Base-by-base conservation (phyloP, 2,329 filamentous ascomycete species). In the Zalaria sp. region DNA sequence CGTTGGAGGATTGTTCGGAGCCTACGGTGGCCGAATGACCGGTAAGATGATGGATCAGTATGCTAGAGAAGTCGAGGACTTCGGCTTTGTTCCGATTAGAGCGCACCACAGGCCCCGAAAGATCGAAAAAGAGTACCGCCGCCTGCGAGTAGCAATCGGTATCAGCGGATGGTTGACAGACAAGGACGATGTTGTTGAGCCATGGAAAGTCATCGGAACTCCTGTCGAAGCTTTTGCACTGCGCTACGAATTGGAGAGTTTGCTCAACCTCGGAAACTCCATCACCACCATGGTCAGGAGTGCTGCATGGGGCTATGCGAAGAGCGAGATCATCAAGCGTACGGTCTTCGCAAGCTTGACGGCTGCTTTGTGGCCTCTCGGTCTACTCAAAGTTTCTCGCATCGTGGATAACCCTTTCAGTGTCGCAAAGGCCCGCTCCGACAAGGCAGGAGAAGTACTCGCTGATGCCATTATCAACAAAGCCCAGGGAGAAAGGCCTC, bases 31-130 rank as follows among this genome's bases (percentile, higher is more conserved):
- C 1, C 76, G 80, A 31, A 88, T 93, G 71, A 83, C 83, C 0
- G 77, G 79, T 40, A 81, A 87, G 57, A 85, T 88, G 70, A 83
- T 95, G 71, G 85, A 94, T 49, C 71, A 80, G n/a, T 93, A 93
- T 57, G 75, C 82, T 7, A 79, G 78, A 50, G 86, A 94, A 49
- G 80, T 96, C 10, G 78, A 85, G 52, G 88, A 96, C 55, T 93
- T 95, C 59, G 85, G 77, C 0, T 84, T 96, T 52, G 62, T 94
- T 7, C 83, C 86, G 0, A 67, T 93, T 10, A 75, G 77, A 40
- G 72, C 73, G 9, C 57, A 65, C 27, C 71, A 78, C 44, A 71
- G 45, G 55, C 77, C 46, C 57, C 69, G 42, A 57, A 77, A 67
- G 45, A 61, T 65, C 26, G 63, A 68, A 40, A 67, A 68, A 35